These are phyloP conservation scores for Russula lepida DNA, from an alignment of 768 basidiomycete genomes.

Conservation along the genomic window DNA sequence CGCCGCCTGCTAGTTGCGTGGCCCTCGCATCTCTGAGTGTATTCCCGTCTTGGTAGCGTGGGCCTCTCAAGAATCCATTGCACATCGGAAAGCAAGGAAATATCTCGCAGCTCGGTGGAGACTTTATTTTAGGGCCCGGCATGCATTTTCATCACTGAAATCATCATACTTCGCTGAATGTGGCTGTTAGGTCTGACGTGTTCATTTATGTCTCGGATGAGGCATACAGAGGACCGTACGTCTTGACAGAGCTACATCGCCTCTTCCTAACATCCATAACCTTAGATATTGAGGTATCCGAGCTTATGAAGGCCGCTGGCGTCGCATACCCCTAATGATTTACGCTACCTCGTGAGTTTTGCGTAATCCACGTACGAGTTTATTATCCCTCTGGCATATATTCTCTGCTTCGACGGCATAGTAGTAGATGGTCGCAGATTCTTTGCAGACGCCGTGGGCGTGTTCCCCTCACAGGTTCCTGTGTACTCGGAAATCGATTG, in stretches of 20 bases:
- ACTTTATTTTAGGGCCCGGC: conserved; percentile 19
- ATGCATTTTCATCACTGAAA: neutral
- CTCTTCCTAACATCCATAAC: too few species aligned
- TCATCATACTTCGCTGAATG: neutral
- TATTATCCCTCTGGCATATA: neutral
- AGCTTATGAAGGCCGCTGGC: conserved; percentile 18
- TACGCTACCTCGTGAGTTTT: neutral
- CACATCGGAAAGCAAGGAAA: conserved; percentile 18
- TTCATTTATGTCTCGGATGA: conserved; percentile 14
- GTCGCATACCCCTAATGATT: conserved; percentile 15
- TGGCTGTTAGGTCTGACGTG: conserved; percentile 5
- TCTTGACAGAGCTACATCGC: neutral
- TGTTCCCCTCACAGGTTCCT: neutral
- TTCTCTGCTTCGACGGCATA: neutral
- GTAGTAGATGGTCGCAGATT: neutral
- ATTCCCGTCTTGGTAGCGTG: neutral
- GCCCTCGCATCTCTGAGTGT: neutral
- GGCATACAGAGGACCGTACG: conserved; percentile 20
- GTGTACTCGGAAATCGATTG: neutral
- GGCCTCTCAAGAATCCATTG: conserved; percentile 13
- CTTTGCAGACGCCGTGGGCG: neutral
- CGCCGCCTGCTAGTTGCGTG: neutral
- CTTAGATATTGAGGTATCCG: conserved; percentile 16
- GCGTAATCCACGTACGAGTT: neutral
- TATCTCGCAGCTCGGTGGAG: conserved; percentile 17